A percentile compares a stretch with the other conserved stretches of the same genome.
phyloP scores from a whole-genome alignment of 441 rosid genomes.

The Euphorbia schlechtendalii region DNA sequence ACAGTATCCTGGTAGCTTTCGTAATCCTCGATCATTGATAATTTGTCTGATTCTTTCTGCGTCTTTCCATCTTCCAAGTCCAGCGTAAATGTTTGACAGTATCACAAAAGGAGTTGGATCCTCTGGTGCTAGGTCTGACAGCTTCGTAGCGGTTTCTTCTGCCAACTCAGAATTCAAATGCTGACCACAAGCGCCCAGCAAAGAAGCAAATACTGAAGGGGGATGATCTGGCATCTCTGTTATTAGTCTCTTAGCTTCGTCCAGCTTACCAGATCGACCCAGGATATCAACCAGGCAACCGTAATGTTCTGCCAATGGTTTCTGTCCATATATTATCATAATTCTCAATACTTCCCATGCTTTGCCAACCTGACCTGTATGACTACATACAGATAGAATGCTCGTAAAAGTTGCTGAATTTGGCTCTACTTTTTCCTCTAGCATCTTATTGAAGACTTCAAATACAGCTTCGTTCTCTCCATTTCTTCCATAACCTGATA shows the following conservation, averaged over 20 bases:
- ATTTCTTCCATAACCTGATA: constrained; percentile 66
- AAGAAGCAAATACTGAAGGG: constrained; percentile 42
- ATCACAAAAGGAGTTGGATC: constrained; percentile 49
- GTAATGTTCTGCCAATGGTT: constrained; percentile 43
- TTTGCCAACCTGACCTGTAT: constrained; percentile 49
- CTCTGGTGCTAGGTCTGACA: constrained; percentile 42
- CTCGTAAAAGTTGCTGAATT: constrained; percentile 48
- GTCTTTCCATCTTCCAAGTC: constrained; percentile 46
- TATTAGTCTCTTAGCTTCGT: constrained; percentile 45
- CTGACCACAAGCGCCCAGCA: constrained; percentile 51
- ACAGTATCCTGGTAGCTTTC: constrained; percentile 38
- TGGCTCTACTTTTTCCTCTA: constrained; percentile 38
- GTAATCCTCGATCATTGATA: constrained; percentile 34
- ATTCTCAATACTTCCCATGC: constrained; percentile 43
- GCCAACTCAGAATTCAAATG: constrained; percentile 42
- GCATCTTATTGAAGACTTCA: constrained; percentile 43
- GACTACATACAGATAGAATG: constrained; percentile 51
- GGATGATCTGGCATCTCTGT: constrained; percentile 41
- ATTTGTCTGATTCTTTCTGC: constrained; percentile 45
- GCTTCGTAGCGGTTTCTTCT: constrained; percentile 45
- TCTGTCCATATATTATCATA: constrained; percentile 42
- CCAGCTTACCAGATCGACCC: constrained; percentile 46
- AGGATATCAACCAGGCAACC: constrained; percentile 58
- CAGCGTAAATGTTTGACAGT: constrained; percentile 50
- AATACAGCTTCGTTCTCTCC: constrained; percentile 47